Conservation (phyloP, 1,139 yeast species). For the Yamadazyma buinensis region DNA sequence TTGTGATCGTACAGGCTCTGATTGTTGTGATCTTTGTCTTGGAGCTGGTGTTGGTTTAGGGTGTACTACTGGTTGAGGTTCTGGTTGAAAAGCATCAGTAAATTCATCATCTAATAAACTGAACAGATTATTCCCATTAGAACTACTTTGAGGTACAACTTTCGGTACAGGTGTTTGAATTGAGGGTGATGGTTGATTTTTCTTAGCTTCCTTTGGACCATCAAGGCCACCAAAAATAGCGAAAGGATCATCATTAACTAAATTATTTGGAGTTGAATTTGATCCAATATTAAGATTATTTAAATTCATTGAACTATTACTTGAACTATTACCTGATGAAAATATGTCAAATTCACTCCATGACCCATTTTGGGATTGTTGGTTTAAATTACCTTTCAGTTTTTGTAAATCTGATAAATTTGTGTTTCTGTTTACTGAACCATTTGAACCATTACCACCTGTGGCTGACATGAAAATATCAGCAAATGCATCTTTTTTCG, state of each 20-base stretch:
- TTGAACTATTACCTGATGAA: slow-evolving; percentile 4
- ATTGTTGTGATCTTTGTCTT: no score
- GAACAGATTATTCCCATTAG: slow-evolving; percentile 4
- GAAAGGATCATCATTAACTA: slow-evolving; percentile 18
- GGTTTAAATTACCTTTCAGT: slow-evolving; percentile 3
- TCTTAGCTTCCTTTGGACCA: slow-evolving; percentile 2
- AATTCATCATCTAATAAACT: slow-evolving; percentile 42
- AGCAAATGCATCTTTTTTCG: slow-evolving; percentile 47
- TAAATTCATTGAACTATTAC: background rate
- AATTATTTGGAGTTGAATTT: background rate
- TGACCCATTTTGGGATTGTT: background rate
- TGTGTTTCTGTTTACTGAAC: slow-evolving; percentile 8
- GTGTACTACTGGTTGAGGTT: background rate
- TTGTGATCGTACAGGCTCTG: slow-evolving; percentile 2
- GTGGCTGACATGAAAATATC: slow-evolving; percentile 41
- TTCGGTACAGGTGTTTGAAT: background rate
- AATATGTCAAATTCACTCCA: slow-evolving; percentile 15
- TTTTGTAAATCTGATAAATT: slow-evolving; percentile 13
- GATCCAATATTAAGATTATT: no score
- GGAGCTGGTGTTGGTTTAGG: no score
- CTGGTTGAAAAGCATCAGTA: slow-evolving; percentile 30
- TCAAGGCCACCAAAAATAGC: slow-evolving; percentile 13
- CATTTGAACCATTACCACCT: slow-evolving; percentile 8
- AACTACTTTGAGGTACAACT: background rate
- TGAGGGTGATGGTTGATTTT: background rate